Base-by-base conservation (phyloP, 306 rosid species). In the Rubus idaeus region DNA sequence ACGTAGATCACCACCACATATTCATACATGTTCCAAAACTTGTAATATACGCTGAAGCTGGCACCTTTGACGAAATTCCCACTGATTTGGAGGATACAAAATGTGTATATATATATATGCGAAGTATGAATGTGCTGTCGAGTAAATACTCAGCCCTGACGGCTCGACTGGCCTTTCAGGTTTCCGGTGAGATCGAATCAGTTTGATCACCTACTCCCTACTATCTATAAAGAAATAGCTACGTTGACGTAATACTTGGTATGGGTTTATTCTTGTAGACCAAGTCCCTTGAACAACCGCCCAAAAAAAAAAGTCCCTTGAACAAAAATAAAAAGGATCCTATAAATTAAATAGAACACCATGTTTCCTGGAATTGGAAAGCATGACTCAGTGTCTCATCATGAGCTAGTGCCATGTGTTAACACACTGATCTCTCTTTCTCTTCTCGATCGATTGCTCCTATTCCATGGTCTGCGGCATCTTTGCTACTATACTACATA, bases 241-340 rank as follows among this genome's bases (percentile, higher is more conserved):
- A 18, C 13, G 30, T 56, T n/a, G 61, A 56, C 5, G 61, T 56
- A 20, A 30, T 56, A 20, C 9, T 47, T 26, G 44, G 26, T 8
- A 23, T 70, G 44, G 14, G 58, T 73, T 41, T 16, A 12, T 30
- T 21, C 53, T 73, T 7, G 3, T 20, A 14, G 42, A 73, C 53
- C 76, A 56, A 57, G 14, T 73, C 16, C 56, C 65, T 55, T 73
- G 64, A 50, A 40, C n/a, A n/a, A n/a, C n/a, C n/a, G n/a, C 47
- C 41, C 17, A 70, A 13, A 16, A 18, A 35, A 63, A 37, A 0
- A 13, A 5, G n/a, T n/a, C n/a, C n/a, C n/a, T n/a, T n/a, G n/a
- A n/a, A n/a, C 4, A 17, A 1, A 42, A 42, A 42, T 7, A 47
- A 45, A 45, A 68, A 8, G n/a, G 13, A 16, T 14, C 35, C 73